Conservation (phyloP, 352 stramenopile species). For the Phytophthora boehmeriae region DNA sequence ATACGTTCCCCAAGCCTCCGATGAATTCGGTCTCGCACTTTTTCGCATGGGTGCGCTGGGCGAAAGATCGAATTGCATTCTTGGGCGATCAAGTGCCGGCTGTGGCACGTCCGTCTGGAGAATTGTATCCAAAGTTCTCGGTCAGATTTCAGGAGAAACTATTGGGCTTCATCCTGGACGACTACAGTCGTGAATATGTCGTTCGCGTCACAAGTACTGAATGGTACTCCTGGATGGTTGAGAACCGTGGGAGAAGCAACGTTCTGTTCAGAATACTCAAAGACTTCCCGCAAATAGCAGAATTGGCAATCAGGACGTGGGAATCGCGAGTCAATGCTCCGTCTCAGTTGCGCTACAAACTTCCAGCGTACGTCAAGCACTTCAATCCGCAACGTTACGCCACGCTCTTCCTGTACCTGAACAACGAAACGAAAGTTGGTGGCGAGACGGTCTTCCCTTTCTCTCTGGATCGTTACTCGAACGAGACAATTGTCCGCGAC, state of each 20-base stretch:
- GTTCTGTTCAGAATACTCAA: constrained; percentile 71
- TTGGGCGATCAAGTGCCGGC: constrained; percentile 55
- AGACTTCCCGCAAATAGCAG: constrained; percentile 59
- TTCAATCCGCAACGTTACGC: constrained; percentile 94
- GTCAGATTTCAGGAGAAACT: constrained; percentile 71
- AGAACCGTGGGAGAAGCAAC: constrained; percentile 66
- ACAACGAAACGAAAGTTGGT: constrained; percentile 93
- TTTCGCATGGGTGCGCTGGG: constrained; percentile 83
- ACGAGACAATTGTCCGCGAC: constrained; percentile 69
- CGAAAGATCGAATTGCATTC: constrained; percentile 75
- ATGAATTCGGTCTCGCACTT: constrained; percentile 73
- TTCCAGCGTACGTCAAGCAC: constrained; percentile 73
- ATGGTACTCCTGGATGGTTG: constrained; percentile 78
- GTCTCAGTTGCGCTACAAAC: constrained; percentile 55
- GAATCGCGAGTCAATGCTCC: constrained; percentile 47
- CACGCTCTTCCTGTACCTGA: constrained; percentile 98
- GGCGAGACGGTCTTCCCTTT: constrained; percentile 97
- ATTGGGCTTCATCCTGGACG: constrained; percentile 66
- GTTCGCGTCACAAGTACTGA: constrained; percentile 59
- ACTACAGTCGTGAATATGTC: constrained; percentile 60
- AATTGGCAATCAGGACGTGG: constrained; percentile 77
- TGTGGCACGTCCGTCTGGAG: constrained; percentile 46
- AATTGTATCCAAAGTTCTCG: constrained; percentile 73
- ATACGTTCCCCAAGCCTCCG: constrained; percentile 71
- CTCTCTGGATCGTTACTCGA: constrained; percentile 73